A percentile compares a stretch with the other conserved stretches of the same genome.
Conservation (phyloP, 805 yeast genomes). For the Metschnikowia proteae region DNA sequence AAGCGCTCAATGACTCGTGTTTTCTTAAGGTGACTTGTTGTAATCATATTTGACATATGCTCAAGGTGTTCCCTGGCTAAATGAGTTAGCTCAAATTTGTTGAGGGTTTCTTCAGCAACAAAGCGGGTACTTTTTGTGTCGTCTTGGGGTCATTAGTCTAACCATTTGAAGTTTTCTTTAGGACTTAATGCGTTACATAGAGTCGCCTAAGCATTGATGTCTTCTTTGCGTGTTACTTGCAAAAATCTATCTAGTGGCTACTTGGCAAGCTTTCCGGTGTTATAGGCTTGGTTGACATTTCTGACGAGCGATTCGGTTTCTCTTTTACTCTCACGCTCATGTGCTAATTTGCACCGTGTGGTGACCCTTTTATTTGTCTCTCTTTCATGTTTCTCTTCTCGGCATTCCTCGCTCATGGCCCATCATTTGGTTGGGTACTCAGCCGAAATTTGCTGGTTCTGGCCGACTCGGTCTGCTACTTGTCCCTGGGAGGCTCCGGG, state of each 20-base stretch:
- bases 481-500: constrained; percentile 1
- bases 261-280: not conserved
- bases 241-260: not conserved
- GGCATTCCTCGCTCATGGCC: not conserved
- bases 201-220: not conserved
- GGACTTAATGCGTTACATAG: not conserved
- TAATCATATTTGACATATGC: not conserved
- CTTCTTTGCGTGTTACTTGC: not conserved
- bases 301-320: not conserved
- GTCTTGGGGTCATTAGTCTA: not conserved
- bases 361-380: not conserved
- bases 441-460: not conserved
- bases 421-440: not conserved
- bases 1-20: no score
- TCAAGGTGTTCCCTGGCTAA: not conserved
- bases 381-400: not conserved
- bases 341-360: constrained; percentile 1
- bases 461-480: not conserved
- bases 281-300: not conserved
- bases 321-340: not conserved
- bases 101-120: not conserved
- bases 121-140: not conserved
- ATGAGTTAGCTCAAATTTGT: not conserved
- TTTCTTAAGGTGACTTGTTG: no score
- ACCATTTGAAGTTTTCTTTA: not conserved